phyloP scores from a whole-genome alignment of 2,329 filamentous ascomycete genomes.

The Trichophyton equinum region DNA sequence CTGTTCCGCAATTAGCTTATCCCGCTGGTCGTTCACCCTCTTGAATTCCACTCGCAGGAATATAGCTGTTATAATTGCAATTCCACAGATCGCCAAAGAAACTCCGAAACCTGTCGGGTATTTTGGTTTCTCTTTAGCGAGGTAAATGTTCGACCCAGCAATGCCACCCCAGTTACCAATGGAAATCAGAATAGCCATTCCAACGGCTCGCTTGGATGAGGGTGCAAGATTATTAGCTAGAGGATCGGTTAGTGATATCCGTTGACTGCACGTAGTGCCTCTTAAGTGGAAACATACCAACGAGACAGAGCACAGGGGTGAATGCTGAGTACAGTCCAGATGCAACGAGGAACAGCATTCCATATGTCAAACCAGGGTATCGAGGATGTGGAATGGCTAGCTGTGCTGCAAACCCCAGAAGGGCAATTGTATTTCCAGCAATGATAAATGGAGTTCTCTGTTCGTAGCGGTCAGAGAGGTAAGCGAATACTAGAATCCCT shows the following conservation, averaged over 20 bases:
- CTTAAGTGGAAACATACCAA: not conserved
- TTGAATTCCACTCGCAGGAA: slow-evolving; percentile 21
- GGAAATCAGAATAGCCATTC: slow-evolving; percentile 33
- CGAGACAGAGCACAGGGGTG: slow-evolving; percentile 10
- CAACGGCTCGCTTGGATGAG: slow-evolving; percentile 31
- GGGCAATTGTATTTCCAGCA: slow-evolving; percentile 54
- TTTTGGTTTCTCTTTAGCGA: slow-evolving; percentile 18
- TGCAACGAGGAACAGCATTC: slow-evolving; percentile 12
- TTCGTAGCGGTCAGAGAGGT: slow-evolving; percentile 20
- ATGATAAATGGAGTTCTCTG: slow-evolving; percentile 28
- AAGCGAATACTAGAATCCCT: slow-evolving; percentile 18
- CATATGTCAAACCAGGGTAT: slow-evolving; percentile 11
- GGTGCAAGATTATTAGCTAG: slow-evolving; percentile 24
- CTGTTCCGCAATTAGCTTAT: slow-evolving; percentile 17
- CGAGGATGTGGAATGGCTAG: slow-evolving; percentile 27
- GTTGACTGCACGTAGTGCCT: not conserved
- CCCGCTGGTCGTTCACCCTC: slow-evolving; percentile 25
- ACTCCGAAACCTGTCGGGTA: slow-evolving; percentile 26
- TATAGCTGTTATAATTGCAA: slow-evolving; percentile 17
- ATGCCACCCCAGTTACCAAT: slow-evolving; percentile 30
- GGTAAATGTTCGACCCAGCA: slow-evolving; percentile 26
- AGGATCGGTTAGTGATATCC: not conserved
- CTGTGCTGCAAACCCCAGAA: slow-evolving; percentile 48
- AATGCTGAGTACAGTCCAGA: slow-evolving; percentile 11
- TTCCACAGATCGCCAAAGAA: slow-evolving; percentile 20